Evolutionary conservation across 2,329 filamentous ascomycete genomes (phyloP).

Genomic region (Monilinia laxa): DNA sequence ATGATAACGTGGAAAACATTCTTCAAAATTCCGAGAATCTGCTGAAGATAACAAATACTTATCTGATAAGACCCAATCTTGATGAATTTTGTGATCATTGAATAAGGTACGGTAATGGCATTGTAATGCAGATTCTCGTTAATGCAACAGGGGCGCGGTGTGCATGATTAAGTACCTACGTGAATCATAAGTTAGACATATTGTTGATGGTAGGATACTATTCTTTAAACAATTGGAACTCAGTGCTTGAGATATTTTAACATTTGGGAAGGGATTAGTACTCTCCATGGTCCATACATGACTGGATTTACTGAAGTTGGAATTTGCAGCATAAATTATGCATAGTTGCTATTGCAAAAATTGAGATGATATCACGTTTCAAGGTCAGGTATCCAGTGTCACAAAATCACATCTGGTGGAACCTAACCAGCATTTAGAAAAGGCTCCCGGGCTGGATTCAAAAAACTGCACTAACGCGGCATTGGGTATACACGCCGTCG

Average conservation of each 20-base stretch:
- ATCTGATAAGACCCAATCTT: neutral
- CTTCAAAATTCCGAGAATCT: neutral
- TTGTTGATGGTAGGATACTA: neutral
- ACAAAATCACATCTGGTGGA: neutral
- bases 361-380: neutral
- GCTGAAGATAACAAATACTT: neutral
- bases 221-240: neutral
- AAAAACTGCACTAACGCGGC: neutral
- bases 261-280: neutral
- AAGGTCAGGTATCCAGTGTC: neutral
- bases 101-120: neutral
- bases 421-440: neutral
- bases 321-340: neutral
- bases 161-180: neutral
- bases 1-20: neutral
- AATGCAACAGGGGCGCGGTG: conserved; percentile 2
- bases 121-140: neutral
- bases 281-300: neutral
- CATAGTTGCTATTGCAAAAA: neutral
- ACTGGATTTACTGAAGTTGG: neutral
- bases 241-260: neutral
- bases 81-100: neutral
- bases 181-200: neutral
- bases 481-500: neutral
- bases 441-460: conserved; percentile 1